A percentile compares a stretch with the other conserved stretches of the same genome.
Conservation (phyloP, 2,329 filamentous ascomycete species). For the Aspergillus glaucus region DNA sequence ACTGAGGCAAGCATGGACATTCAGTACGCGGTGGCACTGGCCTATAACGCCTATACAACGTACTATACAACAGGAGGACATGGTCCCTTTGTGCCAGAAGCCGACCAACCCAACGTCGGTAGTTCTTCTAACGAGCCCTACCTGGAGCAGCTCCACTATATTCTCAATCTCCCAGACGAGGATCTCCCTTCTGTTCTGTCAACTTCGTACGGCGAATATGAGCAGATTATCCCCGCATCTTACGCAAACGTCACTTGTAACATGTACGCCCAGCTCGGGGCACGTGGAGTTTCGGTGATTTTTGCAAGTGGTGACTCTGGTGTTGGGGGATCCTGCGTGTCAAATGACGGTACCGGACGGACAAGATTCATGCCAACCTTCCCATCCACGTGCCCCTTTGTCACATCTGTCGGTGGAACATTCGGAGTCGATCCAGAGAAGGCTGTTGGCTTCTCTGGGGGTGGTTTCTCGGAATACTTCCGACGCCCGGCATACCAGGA, state of each 20-base stretch:
- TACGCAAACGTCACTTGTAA: constrained; percentile 59
- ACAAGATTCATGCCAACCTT: constrained; percentile 50
- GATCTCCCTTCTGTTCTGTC: constrained; percentile 58
- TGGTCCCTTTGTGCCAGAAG: constrained; percentile 47
- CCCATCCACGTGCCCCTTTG: constrained; percentile 55
- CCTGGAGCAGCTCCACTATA: constrained; percentile 56
- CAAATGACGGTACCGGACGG: constrained; percentile 50
- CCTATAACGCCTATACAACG: constrained; percentile 49
- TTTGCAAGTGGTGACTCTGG: constrained; percentile 59
- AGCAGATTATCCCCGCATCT: constrained; percentile 53
- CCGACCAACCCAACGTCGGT: constrained; percentile 32
- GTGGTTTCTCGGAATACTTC: constrained; percentile 47
- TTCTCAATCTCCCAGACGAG: constrained; percentile 49
- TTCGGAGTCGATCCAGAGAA: constrained; percentile 48
- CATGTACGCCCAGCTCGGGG: constrained; percentile 58
- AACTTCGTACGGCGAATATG: constrained; percentile 66
- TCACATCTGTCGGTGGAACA: constrained; percentile 59
- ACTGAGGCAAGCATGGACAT: constrained; percentile 60
- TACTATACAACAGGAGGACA: constrained; percentile 57
- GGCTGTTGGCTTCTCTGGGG: constrained; percentile 48
- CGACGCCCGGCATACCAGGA: constrained; percentile 43
- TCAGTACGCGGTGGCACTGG: constrained; percentile 54
- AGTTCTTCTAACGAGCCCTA: constrained; percentile 60
- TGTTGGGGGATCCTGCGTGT: constrained; percentile 49
- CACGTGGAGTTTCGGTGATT: constrained; percentile 61